Conservation (phyloP, 345 rosid species). For the Combretum micranthum region DNA sequence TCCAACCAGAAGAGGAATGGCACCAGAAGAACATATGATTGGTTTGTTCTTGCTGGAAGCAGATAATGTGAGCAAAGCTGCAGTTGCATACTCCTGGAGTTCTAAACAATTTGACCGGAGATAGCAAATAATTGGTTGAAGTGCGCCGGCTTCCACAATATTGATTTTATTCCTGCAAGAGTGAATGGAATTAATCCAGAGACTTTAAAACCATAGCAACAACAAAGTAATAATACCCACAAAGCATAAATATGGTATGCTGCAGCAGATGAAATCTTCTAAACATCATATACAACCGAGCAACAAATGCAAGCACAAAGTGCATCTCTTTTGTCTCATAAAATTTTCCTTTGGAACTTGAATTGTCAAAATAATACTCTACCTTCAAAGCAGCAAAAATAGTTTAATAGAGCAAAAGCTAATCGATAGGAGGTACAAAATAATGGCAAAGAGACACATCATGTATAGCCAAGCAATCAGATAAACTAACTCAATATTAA, state of each 20-base stretch:
- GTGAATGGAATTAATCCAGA: constrained; percentile 5
- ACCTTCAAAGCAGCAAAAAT: too few relatives aligned
- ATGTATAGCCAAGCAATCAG: too few relatives aligned
- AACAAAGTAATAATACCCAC: constrained; percentile 14
- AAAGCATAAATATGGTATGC: not conserved
- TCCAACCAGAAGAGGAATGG: constrained; percentile 73
- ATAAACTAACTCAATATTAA: too few relatives aligned
- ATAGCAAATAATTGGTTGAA: constrained; percentile 63
- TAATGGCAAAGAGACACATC: too few relatives aligned
- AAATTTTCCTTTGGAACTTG: too few relatives aligned
- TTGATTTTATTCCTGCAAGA: constrained; percentile 75
- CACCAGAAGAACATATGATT: constrained; percentile 61
- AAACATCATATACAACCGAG: too few relatives aligned
- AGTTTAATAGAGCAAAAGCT: too few relatives aligned
- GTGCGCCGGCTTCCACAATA: constrained; percentile 89
- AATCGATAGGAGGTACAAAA: too few relatives aligned
- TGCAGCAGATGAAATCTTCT: too few relatives aligned
- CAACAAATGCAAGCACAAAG: too few relatives aligned
- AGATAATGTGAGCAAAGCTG: constrained; percentile 80
- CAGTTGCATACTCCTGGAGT: constrained; percentile 76
- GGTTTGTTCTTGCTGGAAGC: constrained; percentile 80
- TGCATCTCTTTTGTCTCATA: too few relatives aligned
- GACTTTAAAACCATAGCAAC: not conserved
- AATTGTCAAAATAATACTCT: too few relatives aligned
- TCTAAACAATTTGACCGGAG: constrained; percentile 49